phyloP scores from a whole-genome alignment of 2,329 filamentous ascomycete genomes.

The Ophiocordyceps camponoti-saundersi region DNA sequence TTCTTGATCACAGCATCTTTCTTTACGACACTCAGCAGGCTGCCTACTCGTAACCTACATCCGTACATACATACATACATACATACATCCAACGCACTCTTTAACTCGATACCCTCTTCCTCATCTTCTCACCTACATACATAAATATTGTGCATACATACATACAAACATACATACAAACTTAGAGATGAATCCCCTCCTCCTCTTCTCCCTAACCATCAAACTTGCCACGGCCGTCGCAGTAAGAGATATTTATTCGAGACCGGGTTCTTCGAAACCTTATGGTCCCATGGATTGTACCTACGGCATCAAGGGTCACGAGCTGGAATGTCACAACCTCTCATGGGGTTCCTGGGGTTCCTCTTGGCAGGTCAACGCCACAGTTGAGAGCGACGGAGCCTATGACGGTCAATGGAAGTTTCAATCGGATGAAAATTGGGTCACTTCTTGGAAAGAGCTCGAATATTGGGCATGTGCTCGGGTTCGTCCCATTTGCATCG shows the following conservation, averaged over 20 bases:
- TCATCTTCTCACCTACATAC: too few relatives aligned
- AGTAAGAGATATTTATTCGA: background rate
- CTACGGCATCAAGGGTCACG: background rate
- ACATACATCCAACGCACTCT: too few relatives aligned
- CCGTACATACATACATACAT: background rate
- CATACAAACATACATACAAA: background rate
- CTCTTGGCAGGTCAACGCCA: background rate
- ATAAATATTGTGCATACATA: background rate
- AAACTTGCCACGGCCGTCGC: background rate
- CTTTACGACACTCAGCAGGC: background rate
- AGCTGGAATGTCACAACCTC: background rate
- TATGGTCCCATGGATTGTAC: background rate
- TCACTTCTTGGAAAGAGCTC: background rate
- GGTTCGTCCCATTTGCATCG: background rate
- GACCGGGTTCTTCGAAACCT: background rate
- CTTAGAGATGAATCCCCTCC: background rate
- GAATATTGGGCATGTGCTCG: background rate
- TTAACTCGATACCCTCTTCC: background rate
- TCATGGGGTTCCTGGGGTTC: background rate
- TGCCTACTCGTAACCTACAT: too few relatives aligned
- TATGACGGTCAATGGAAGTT: background rate
- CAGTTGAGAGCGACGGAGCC: background rate
- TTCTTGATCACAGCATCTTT: background rate
- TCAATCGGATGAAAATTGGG: background rate
- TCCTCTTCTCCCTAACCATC: background rate